A percentile compares a stretch with the other conserved stretches of the same genome.
Conservation (phyloP, 371 early-diverging fungal genomes). For the Mortierella sp. region DNA sequence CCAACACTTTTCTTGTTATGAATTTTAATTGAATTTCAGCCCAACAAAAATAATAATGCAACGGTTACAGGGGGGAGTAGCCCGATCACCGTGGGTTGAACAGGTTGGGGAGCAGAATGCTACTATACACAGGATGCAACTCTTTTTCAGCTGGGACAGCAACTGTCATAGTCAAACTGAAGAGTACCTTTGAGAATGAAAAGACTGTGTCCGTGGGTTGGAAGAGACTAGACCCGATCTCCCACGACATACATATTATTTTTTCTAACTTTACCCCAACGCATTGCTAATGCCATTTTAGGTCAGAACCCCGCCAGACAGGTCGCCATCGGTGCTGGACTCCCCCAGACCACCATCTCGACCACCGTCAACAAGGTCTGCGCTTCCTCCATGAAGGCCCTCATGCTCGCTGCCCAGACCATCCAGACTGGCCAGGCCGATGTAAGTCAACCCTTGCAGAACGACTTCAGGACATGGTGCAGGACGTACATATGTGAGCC, state of each 20-base stretch:
- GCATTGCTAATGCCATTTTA: constrained; percentile 9
- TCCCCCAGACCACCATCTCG: constrained; percentile 77
- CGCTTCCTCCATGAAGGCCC: constrained; percentile 96
- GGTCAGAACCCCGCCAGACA: constrained; percentile 98
- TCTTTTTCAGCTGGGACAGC: no score
- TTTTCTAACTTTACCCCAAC: constrained; percentile 5
- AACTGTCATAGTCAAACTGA: no score
- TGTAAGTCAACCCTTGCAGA: no score
- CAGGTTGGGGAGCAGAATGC: not conserved
- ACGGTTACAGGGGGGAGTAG: not conserved
- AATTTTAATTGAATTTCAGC: constrained; percentile 10
- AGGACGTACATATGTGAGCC: no score
- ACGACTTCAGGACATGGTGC: not conserved
- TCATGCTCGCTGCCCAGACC: constrained; percentile 87
- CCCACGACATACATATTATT: not conserved
- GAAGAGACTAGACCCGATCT: not conserved
- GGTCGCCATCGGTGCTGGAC: constrained; percentile 93
- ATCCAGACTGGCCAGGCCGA: constrained; percentile 89
- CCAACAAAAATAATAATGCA: constrained; percentile 29
- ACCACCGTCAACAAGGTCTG: constrained; percentile 99
- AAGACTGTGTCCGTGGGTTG: not conserved
- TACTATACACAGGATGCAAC: not conserved
- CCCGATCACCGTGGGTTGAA: not conserved
- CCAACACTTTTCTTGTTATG: constrained; percentile 22
- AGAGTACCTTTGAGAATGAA: no score